Evolutionary conservation across 2,329 filamentous ascomycete genomes (phyloP).

Genomic region (Diaporthe sp.): DNA sequence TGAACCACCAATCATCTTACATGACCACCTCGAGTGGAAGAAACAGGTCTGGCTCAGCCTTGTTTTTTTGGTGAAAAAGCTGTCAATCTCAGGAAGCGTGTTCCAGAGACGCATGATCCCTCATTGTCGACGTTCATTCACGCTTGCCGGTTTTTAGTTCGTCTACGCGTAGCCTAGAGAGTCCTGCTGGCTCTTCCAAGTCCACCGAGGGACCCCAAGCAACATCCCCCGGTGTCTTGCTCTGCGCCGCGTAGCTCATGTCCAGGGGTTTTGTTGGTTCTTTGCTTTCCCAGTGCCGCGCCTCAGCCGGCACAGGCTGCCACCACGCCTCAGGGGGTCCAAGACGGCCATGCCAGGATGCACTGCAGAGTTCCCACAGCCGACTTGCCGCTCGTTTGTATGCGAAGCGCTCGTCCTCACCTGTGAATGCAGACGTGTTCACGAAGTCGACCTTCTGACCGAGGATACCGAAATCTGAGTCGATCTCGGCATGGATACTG

Average conservation of each 20-base stretch:
- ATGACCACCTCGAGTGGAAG: background rate
- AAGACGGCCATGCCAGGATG: conserved; percentile 76
- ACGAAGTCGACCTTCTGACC: conserved; percentile 72
- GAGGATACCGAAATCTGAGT: conserved; percentile 65
- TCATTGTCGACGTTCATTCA: conserved; percentile 13
- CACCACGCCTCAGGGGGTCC: conserved; percentile 71
- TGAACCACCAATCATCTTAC: conserved; percentile 43
- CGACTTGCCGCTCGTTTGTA: conserved; percentile 82
- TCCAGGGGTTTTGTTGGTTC: conserved; percentile 43
- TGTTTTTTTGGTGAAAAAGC: background rate
- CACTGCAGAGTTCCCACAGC: conserved; percentile 86
- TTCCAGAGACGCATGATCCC: background rate
- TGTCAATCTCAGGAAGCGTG: conserved; percentile 7
- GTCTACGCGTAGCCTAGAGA: conserved; percentile 53
- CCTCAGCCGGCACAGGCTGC: conserved; percentile 73
- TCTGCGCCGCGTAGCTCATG: conserved; percentile 35
- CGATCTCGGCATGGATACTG: conserved; percentile 68
- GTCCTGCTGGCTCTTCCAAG: conserved; percentile 59
- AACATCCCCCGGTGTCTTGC: conserved; percentile 50
- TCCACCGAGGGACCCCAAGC: conserved; percentile 56
- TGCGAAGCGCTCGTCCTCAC: conserved; percentile 85
- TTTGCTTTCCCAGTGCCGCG: conserved; percentile 58
- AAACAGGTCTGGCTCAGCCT: background rate
- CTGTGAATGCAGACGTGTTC: conserved; percentile 76
- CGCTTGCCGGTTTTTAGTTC: conserved; percentile 44